Evolutionary conservation across 208 protist species (phyloP).

Genomic region (Acanthamoeba divionensis): DNA sequence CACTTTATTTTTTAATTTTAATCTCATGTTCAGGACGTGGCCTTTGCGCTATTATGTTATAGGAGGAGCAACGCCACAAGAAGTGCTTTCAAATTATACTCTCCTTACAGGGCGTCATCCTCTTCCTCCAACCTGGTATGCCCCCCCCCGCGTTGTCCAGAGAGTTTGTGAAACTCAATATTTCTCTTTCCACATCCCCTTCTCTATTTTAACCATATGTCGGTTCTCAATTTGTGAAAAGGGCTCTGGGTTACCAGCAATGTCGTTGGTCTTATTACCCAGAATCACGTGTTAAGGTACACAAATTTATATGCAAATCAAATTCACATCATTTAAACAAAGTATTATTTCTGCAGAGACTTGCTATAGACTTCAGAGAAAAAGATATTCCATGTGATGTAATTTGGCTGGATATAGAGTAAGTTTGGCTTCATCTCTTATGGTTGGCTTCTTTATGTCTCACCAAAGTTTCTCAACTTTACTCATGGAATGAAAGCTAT

Average conservation of each 20-base stretch:
- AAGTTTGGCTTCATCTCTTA: background rate
- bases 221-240: too few species aligned
- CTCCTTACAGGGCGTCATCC: background rate
- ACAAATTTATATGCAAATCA: too few species aligned
- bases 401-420: conserved; percentile 21
- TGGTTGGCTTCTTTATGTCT: too few species aligned
- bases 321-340: too few species aligned
- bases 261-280: background rate
- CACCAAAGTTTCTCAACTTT: too few species aligned
- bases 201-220: too few species aligned
- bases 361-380: background rate
- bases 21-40: background rate
- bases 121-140: too few species aligned
- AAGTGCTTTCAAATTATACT: background rate
- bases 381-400: conserved; percentile 19
- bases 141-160: too few species aligned
- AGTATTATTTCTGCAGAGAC: too few species aligned
- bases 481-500: background rate
- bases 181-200: too few species aligned
- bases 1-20: background rate
- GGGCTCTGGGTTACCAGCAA: background rate
- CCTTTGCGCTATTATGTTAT: background rate
- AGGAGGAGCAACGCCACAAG: background rate
- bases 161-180: too few species aligned
- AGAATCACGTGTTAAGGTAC: background rate